These are phyloP conservation scores for Erodium texanum DNA, from an alignment of 441 rosid genomes.

Conservation along the genomic window DNA sequence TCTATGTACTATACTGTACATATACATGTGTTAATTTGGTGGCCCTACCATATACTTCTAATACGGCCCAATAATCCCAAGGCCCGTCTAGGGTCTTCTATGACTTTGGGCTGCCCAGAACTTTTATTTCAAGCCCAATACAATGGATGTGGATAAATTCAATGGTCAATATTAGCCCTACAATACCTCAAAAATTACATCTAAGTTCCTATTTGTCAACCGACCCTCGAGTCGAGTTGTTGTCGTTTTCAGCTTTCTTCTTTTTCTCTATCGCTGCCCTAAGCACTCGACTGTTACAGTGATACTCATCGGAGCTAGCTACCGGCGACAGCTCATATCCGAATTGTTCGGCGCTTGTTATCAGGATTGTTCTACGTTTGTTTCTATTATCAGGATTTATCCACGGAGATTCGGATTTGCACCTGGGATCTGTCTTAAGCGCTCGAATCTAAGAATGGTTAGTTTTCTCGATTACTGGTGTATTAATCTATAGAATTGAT, in stretches of 20 bases:
- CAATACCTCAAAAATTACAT: not conserved
- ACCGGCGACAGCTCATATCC: not conserved
- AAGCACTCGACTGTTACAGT: not conserved
- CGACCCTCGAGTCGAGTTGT: not conserved
- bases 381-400: not conserved
- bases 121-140: not conserved
- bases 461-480: not conserved
- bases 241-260: not conserved
- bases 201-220: not conserved
- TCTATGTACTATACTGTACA: too few relatives aligned
- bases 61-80: too few relatives aligned
- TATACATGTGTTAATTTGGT: too few relatives aligned
- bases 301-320: not conserved
- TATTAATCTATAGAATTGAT: too few relatives aligned
- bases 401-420: not conserved
- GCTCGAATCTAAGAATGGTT: not conserved
- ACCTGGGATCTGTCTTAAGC: not conserved
- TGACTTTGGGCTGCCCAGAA: not conserved
- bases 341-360: not conserved
- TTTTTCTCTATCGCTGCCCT: not conserved
- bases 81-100: not conserved
- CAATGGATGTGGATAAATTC: too few relatives aligned
- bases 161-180: not conserved
- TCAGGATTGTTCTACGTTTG: not conserved
- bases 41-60: too few relatives aligned